These are phyloP conservation scores for Aspergillus oerlinghausenensis DNA, from an alignment of 2,329 filamentous ascomycete genomes.

Conservation along the genomic window DNA sequence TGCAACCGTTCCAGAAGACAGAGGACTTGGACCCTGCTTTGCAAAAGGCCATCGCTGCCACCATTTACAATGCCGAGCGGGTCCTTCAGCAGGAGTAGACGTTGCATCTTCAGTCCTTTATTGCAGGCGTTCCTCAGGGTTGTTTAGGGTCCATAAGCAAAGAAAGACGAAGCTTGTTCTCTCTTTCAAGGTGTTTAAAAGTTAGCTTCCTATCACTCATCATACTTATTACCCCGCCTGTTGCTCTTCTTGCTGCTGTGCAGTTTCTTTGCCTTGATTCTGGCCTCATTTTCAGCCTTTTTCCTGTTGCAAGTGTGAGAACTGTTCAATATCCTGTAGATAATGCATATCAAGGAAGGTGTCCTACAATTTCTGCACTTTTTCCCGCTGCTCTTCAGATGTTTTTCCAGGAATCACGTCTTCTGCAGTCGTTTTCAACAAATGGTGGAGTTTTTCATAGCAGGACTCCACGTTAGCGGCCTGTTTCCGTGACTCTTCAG, in stretches of 20 bases:
- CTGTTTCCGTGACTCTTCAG: slow-evolving; percentile 60
- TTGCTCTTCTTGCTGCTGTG: slow-evolving; percentile 59
- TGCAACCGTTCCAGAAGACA: slow-evolving; percentile 43
- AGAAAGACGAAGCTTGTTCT: neutral
- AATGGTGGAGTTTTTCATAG: slow-evolving; percentile 53
- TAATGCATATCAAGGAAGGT: neutral
- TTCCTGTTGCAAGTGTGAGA: slow-evolving; percentile 40
- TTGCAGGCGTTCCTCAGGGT: slow-evolving; percentile 24
- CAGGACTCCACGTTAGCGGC: slow-evolving; percentile 56
- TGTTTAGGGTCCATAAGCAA: slow-evolving; percentile 4
- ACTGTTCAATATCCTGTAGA: neutral
- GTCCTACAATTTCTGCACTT: slow-evolving; percentile 51
- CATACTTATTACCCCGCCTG: slow-evolving; percentile 41
- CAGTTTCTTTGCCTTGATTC: slow-evolving; percentile 55
- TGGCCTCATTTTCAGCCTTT: slow-evolving; percentile 54
- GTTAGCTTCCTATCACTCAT: slow-evolving; percentile 29
- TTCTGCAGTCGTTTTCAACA: slow-evolving; percentile 50
- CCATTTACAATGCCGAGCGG: slow-evolving; percentile 32
- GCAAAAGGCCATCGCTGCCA: slow-evolving; percentile 47
- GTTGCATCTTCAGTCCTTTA: slow-evolving; percentile 4
- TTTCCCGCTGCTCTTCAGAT: slow-evolving; percentile 50
- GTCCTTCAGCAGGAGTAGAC: slow-evolving; percentile 20
- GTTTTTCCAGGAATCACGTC: slow-evolving; percentile 57
- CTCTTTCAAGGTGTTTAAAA: slow-evolving; percentile 12
- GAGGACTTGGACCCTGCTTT: slow-evolving; percentile 51